Evolutionary conservation across 2,329 filamentous ascomycete species (phyloP), one percentile per base, ranked within the genome.

Genomic region (Arachnopeziza araneosa): DNA sequence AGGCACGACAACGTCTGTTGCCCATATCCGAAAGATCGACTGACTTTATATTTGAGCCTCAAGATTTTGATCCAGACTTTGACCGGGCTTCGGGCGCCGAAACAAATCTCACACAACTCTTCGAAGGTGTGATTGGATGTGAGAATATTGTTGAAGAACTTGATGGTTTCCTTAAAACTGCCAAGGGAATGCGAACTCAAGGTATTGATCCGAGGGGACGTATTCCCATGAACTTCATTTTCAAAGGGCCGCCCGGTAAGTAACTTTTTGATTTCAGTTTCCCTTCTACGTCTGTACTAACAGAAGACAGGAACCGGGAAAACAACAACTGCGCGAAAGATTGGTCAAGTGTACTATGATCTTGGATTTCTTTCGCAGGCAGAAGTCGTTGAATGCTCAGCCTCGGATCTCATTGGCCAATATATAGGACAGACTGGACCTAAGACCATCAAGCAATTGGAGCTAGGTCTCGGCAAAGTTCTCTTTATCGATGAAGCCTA

Each of bases 321-420:
- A 68, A 91, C 88, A 0, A 86, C 85, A 0, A 90, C 81, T 0
- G 90, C 90, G 0, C 76, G 80, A n/a, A 88, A 86, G 62, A 89
- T 93, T 80, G 89, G 89, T 2, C 82, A 90, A 63, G 77, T 93
- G 0, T 93, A 84, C 68, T 92, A 90, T 67, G 85, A 92, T 65
- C 83, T 91, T 79, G 88, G 88, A 0, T 82, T 92, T 36, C 74
- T 93, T 0, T 74, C 82, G 0, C 77, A 76, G 0, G 79, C 78
- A 0, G 81, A 86, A 24, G 85, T 91, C 0, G 70, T 85, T 0
- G 86, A 91, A 57, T 83, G 79, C 52, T 91, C 89, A 0, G 85
- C 86, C 0, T 83, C 84, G 0, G 87, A 92, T 36, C 70, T 93
- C 0, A 78, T 93, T 0, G 89, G 84, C 0, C 76, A 88, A 62